phyloP scores from a whole-genome alignment of 768 basidiomycete genomes.

The Porpolomopsis calyptriformis region DNA sequence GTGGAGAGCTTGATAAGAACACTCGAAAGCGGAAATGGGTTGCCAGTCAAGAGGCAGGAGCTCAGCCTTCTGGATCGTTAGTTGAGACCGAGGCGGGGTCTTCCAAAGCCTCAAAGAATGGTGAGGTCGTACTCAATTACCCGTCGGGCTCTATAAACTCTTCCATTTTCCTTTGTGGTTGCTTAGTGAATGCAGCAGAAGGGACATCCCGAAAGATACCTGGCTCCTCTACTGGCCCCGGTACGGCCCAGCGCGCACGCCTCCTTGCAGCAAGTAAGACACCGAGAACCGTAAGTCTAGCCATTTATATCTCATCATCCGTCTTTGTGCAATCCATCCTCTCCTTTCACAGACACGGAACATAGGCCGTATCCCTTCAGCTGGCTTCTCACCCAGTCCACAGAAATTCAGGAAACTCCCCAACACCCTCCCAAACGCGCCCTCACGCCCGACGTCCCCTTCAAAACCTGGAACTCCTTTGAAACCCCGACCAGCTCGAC shows the following conservation, averaged over 20 bases:
- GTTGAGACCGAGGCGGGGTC: constrained; percentile 6
- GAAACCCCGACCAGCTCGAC: constrained; percentile 22
- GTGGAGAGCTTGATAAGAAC: constrained; percentile 51
- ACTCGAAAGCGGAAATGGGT: constrained; percentile 74
- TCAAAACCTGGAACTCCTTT: constrained; percentile 36
- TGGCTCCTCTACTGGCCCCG: constrained; percentile 40
- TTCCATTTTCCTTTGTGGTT: constrained; percentile 1
- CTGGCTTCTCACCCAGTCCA: constrained; percentile 31
- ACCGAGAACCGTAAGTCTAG: constrained; percentile 28
- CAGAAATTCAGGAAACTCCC: constrained; percentile 38
- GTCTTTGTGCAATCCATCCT: background rate
- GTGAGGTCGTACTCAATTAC: constrained; percentile 26
- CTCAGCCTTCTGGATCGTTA: constrained; percentile 25
- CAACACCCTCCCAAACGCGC: constrained; percentile 12
- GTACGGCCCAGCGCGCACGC: constrained; percentile 40
- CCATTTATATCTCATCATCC: background rate
- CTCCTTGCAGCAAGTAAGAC: constrained; percentile 32
- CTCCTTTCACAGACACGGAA: constrained; percentile 21
- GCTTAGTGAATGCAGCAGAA: constrained; percentile 34
- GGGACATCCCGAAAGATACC: constrained; percentile 46
- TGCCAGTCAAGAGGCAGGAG: constrained; percentile 46
- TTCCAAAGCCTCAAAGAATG: constrained; percentile 46
- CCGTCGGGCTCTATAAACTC: constrained; percentile 2
- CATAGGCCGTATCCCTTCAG: constrained; percentile 21
- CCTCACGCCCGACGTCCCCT: constrained; percentile 26